Conservation (phyloP, 2,329 filamentous ascomycete genomes). For the Lasiodiplodia sp. region DNA sequence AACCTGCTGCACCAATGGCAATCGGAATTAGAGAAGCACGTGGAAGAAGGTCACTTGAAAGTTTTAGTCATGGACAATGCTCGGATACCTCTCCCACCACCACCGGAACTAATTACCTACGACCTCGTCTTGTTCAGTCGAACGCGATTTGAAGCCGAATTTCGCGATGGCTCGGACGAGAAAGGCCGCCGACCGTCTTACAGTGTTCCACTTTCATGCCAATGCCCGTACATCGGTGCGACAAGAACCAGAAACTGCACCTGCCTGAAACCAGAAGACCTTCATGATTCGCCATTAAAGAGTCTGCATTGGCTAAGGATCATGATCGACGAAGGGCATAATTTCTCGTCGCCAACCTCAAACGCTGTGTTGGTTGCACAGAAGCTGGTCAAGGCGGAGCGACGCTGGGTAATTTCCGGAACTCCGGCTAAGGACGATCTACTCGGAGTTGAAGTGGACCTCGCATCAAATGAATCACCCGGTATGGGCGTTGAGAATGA, state of each 20-base stretch:
- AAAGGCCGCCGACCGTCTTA: slow-evolving; percentile 47
- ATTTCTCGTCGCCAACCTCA: slow-evolving; percentile 73
- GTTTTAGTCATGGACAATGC: slow-evolving; percentile 68
- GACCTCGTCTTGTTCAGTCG: slow-evolving; percentile 83
- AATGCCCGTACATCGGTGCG: slow-evolving; percentile 54
- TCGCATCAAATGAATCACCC: slow-evolving; percentile 47
- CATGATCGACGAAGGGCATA: slow-evolving; percentile 92
- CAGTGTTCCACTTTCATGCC: slow-evolving; percentile 36
- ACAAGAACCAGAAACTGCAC: slow-evolving; percentile 54
- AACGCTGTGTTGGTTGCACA: slow-evolving; percentile 61
- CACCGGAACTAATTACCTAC: slow-evolving; percentile 66
- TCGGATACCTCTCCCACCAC: slow-evolving; percentile 62
- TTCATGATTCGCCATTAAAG: slow-evolving; percentile 69
- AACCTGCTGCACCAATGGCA: slow-evolving; percentile 88
- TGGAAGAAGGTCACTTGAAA: slow-evolving; percentile 63
- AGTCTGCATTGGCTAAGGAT: slow-evolving; percentile 83
- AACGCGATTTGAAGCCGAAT: slow-evolving; percentile 74
- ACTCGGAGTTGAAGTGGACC: slow-evolving; percentile 73
- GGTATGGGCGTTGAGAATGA: slow-evolving; percentile 37
- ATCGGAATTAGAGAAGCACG: slow-evolving; percentile 81
- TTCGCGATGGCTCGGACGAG: slow-evolving; percentile 57
- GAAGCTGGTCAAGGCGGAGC: slow-evolving; percentile 66
- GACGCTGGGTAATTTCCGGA: slow-evolving; percentile 88
- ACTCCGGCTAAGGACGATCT: slow-evolving; percentile 81
- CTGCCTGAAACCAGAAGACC: slow-evolving; percentile 49